Evolutionary conservation across 1,284 basidiomycete genomes (phyloP), one percentile per base, ranked within the genome.

Genomic region (Cutaneotrichosporon arboriforme): DNA sequence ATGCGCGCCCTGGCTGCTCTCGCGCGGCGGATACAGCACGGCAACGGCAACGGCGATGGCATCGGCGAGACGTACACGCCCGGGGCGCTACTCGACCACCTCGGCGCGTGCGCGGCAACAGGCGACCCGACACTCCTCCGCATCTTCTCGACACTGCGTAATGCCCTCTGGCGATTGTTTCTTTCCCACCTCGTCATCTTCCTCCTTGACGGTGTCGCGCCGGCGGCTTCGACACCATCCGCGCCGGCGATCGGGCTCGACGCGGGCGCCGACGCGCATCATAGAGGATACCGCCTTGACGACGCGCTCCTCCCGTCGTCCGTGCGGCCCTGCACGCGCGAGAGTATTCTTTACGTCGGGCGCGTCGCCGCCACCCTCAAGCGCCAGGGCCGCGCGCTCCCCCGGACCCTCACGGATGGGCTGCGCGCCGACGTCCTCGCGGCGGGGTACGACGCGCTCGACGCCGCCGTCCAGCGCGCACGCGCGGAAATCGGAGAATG

Each of bases 331-430:
- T 81, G 84, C 44, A 83, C 87, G 5, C 81, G 81, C 54, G 87
- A 90, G 53, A 89, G 88, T 8, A 89, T 94, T 51, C 76, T 83
- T 2, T 93, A 93, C 67, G 82, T 93, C 34, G 91, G 90, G 0
- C 81, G 89, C 31, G 90, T 91, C 3, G 84, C 93, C 31, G 84
- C 85, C 4, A 91, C 87, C 1, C 84, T 93, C 18, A 86, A 85
- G 65, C 78, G 81, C 41, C 86, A 87, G n/a, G 85, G 83, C 59
- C 82, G 81, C 58, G 84, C 86, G 62, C 80, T 89, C 35, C 88
- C 89, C 4, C 78, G 81, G 42, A 77, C 77, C 47, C 72, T 88
- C 48, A 80, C 84, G 3, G 71, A 81, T 20, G 80, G 82, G 17
- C 83, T 90, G 68, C 83, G 85, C 14, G 77, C 73, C 40, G 65